Base-by-base conservation (phyloP, 2,329 filamentous ascomycete genomes). In the Thermomyces lanuginosus region DNA sequence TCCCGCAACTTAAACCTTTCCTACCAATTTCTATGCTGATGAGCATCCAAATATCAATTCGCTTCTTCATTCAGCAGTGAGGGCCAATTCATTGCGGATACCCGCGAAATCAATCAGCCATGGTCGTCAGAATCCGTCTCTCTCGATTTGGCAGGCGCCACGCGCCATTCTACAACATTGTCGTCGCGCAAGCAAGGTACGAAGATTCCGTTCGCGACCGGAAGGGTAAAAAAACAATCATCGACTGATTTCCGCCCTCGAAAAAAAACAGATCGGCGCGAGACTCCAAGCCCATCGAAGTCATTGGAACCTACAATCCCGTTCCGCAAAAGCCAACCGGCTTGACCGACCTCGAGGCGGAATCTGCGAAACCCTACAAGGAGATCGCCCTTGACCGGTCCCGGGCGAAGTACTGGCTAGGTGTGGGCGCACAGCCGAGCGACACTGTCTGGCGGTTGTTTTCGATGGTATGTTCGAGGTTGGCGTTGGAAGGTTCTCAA, bases 131-230 rank as follows among this genome's bases (percentile, higher is more conserved):
- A 53, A 89, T 98, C 54, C 77, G 89, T 33, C 73, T 98, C 42
- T 80, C 89, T 43, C 84, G 89, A 53, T 92, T 95, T 53, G 83
- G 84, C 49, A 81, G 77, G 53, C 72, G 69, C 38, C 84, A 92
- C 51, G 53, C 70, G n/a, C 86, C 89, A 2, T 77, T 93, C 44
- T 98, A 92, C 67, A 98, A 98, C 61, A 93, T 98, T 37, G 82
- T 95, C 39, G 80, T 98, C 38, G 71, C 83, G 9, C 86, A 95
- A 47, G 84, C 84, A 24, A 75, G 84, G 80, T 91, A 68, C 38
- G 64, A 14, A 11, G 21, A 22, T 6, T 26, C 9, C 4, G 14
- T 11, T 15, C 16, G 16, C 16, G 8, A n/a, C n/a, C n/a, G n/a
- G n/a, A n/a, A n/a, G n/a, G n/a, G n/a, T n/a, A n/a, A n/a, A n/a